Conservation (phyloP, 2,329 filamentous ascomycete species). For the Botrytis hyacinthi region DNA sequence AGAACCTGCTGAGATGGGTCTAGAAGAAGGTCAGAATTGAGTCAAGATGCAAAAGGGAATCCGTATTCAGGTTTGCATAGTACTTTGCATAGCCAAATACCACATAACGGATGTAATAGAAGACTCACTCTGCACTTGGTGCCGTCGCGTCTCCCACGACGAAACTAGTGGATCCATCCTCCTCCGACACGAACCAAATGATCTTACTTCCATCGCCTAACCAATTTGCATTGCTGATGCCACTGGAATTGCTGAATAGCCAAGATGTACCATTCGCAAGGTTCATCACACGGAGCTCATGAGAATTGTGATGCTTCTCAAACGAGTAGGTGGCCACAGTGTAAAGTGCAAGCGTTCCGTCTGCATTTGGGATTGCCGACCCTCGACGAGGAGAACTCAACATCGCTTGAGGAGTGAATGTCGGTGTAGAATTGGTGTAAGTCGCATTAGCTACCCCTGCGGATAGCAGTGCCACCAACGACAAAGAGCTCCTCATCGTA, state of each 20-base stretch:
- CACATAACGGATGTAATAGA: background rate
- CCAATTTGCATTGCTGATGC: conserved; percentile 31
- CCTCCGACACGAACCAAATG: conserved; percentile 29
- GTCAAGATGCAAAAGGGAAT: background rate
- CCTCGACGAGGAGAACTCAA: conserved; percentile 72
- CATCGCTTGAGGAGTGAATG: conserved; percentile 71
- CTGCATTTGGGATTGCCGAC: conserved; percentile 64
- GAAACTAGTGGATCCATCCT: conserved; percentile 33
- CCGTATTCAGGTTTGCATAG: too few relatives aligned
- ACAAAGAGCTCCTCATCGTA: conserved; percentile 18
- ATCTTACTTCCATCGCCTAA: conserved; percentile 31
- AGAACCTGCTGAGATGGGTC: conserved; percentile 28
- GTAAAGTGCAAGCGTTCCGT: conserved; percentile 63
- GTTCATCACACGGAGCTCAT: conserved; percentile 57
- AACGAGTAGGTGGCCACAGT: conserved; percentile 78
- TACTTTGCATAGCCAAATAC: background rate
- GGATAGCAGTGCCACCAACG: conserved; percentile 9
- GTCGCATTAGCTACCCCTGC: conserved; percentile 20
- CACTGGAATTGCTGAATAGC: conserved; percentile 32
- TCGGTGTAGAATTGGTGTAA: conserved; percentile 20
- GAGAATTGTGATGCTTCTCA: conserved; percentile 61
- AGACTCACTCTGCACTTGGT: conserved; percentile 29
- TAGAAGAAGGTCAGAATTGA: conserved; percentile 21
- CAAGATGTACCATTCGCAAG: conserved; percentile 44
- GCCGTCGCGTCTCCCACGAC: conserved; percentile 29